Percentiles rank a stretch among this genome's conserved stretches.
Evolutionary conservation across 1,284 basidiomycete species (phyloP).

Genomic region (Tylopilus sp.): DNA sequence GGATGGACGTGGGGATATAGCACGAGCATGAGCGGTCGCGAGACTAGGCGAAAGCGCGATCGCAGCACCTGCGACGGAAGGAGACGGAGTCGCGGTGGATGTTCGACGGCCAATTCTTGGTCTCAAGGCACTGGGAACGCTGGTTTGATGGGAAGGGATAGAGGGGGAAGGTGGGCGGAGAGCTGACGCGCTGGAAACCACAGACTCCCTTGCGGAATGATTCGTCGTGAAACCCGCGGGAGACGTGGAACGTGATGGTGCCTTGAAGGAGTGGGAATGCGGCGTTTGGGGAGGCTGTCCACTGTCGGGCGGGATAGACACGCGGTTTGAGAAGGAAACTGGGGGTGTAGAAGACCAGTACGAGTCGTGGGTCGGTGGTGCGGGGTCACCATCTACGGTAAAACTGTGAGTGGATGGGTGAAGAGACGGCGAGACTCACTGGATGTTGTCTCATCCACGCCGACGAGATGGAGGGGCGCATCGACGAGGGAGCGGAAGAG

Average conservation of each 20-base stretch:
- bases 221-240: conserved; percentile 31
- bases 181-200: conserved; percentile 16
- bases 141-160: conserved; percentile 19
- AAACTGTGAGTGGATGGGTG: conserved; percentile 1
- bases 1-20: conserved; percentile 19
- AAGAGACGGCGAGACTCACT: background rate
- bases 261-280: conserved; percentile 9
- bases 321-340: conserved; percentile 7
- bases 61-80: conserved; percentile 16
- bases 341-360: conserved; percentile 8
- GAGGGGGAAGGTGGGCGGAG: conserved; percentile 28
- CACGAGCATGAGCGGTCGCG: conserved; percentile 22
- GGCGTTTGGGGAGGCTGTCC: conserved; percentile 8
- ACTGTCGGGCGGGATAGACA: conserved; percentile 12
- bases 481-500: conserved; percentile 65
- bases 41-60: conserved; percentile 22
- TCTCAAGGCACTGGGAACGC: conserved; percentile 34
- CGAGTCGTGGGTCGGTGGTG: conserved; percentile 12
- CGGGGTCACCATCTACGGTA: background rate
- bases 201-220: conserved; percentile 23
- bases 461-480: conserved; percentile 52
- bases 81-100: conserved; percentile 34
- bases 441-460: conserved; percentile 39
- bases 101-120: conserved; percentile 37
- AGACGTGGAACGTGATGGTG: conserved; percentile 37